Percentiles rank a stretch among this genome's conserved stretches.
These are phyloP conservation scores for Stylonectria norvegica DNA, from an alignment of 2,329 filamentous ascomycete species.

Conservation along the genomic window DNA sequence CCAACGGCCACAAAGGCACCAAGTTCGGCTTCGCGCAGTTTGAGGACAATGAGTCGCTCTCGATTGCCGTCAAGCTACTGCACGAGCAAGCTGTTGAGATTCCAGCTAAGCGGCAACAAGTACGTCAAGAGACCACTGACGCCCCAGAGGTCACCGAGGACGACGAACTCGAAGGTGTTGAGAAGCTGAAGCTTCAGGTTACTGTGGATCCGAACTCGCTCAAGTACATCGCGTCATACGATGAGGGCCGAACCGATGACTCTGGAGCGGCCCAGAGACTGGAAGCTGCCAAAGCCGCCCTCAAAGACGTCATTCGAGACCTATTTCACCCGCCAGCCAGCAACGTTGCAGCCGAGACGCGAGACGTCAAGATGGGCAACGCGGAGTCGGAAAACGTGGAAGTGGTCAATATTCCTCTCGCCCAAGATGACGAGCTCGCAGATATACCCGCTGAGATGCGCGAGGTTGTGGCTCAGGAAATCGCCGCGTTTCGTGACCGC, in stretches of 20 bases:
- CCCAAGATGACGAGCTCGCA: constrained; percentile 85
- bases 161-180: constrained; percentile 51
- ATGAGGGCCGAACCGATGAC: constrained; percentile 62
- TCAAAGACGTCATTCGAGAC: constrained; percentile 66
- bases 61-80: constrained; percentile 79
- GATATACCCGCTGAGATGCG: constrained; percentile 97
- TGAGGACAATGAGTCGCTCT: constrained; percentile 84
- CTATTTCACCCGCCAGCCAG: constrained; percentile 64
- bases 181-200: constrained; percentile 69
- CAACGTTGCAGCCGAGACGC: constrained; percentile 54
- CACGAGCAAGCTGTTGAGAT: constrained; percentile 79
- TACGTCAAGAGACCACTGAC: constrained; percentile 41
- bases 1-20: constrained; percentile 70
- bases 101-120: constrained; percentile 70
- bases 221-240: constrained; percentile 82
- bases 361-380: constrained; percentile 68
- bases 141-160: constrained; percentile 41
- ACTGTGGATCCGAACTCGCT: constrained; percentile 78
- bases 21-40: constrained; percentile 96
- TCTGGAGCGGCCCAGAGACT: constrained; percentile 63
- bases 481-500: constrained; percentile 87
- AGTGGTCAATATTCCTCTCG: constrained; percentile 84
- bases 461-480: constrained; percentile 90
- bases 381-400: constrained; percentile 65
- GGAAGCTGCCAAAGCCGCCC: constrained; percentile 63